Percentiles rank a stretch among this genome's conserved stretches.
These are phyloP conservation scores for Thymus mandschuricus DNA, from an alignment of 257 asterid species.

Conservation along the genomic window DNA sequence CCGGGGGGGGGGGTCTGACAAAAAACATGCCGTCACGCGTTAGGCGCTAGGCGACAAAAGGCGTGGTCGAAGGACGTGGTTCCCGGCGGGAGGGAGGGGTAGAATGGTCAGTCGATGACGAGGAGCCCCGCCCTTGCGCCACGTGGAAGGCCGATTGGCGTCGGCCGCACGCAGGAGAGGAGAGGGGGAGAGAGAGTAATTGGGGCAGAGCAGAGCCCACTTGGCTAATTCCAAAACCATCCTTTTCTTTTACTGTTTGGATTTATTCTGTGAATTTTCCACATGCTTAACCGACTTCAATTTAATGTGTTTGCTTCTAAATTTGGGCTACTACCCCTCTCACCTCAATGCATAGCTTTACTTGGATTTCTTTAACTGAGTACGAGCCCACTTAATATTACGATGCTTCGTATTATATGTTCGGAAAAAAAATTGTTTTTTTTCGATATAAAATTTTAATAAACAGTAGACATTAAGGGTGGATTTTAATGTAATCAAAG, in stretches of 20 bases:
- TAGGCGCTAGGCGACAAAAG: slow-evolving; percentile 43
- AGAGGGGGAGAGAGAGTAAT: no score
- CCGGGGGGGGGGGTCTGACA: slow-evolving; percentile 37
- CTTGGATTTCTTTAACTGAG: no score
- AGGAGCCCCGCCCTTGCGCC: slow-evolving; percentile 15
- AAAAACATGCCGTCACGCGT: slow-evolving; percentile 56
- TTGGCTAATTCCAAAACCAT: slow-evolving; percentile 41
- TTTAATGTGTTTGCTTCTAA: no score
- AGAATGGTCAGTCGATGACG: slow-evolving; percentile 28
- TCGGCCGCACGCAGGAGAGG: slow-evolving; percentile 40
- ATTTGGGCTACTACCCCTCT: no score
- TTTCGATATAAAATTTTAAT: no score
- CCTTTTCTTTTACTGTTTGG: slow-evolving; percentile 32
- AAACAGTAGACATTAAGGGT: no score
- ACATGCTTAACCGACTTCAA: neutral
- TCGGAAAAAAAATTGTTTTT: no score
- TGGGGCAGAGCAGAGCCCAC: slow-evolving; percentile 17
- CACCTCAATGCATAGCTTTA: no score
- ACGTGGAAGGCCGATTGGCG: slow-evolving; percentile 38
- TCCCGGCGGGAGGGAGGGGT: slow-evolving; percentile 17
- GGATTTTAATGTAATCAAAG: no score
- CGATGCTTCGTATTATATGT: no score
- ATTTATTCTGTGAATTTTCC: slow-evolving; percentile 16
- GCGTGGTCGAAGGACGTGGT: slow-evolving; percentile 38
- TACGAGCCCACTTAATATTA: no score